phyloP scores from a whole-genome alignment of 345 rosid species.

The Melaleuca quinquenervia region DNA sequence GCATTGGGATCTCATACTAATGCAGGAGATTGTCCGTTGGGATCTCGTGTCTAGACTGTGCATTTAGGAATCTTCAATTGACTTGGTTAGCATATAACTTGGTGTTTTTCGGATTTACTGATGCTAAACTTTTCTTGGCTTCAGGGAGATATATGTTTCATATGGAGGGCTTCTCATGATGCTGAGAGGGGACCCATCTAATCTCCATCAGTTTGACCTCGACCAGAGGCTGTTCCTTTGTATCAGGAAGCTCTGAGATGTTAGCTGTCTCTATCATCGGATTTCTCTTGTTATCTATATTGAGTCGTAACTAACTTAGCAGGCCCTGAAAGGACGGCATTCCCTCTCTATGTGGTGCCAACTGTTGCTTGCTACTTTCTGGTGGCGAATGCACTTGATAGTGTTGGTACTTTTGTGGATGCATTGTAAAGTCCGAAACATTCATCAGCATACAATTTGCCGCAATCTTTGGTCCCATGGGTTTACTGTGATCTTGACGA shows the following conservation, averaged over 20 bases:
- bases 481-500: neutral
- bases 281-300: neutral
- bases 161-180: constrained; percentile 79
- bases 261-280: neutral
- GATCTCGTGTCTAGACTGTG: neutral
- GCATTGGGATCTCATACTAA: neutral
- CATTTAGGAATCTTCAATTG: neutral
- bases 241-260: constrained; percentile 7
- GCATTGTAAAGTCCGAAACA: neutral
- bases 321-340: neutral
- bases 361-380: neutral
- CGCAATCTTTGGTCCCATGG: neutral
- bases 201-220: constrained; percentile 57
- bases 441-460: neutral
- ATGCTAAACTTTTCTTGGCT: neutral
- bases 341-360: neutral
- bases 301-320: neutral
- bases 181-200: constrained; percentile 68
- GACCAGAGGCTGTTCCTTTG: constrained; percentile 82
- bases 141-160: constrained; percentile 74
- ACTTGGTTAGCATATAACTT: neutral
- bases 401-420: neutral
- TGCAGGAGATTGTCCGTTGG: neutral
- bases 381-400: neutral
- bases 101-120: neutral